These are phyloP conservation scores for Solanum pennellii DNA, from an alignment of 257 asterid species.

Conservation along the genomic window DNA sequence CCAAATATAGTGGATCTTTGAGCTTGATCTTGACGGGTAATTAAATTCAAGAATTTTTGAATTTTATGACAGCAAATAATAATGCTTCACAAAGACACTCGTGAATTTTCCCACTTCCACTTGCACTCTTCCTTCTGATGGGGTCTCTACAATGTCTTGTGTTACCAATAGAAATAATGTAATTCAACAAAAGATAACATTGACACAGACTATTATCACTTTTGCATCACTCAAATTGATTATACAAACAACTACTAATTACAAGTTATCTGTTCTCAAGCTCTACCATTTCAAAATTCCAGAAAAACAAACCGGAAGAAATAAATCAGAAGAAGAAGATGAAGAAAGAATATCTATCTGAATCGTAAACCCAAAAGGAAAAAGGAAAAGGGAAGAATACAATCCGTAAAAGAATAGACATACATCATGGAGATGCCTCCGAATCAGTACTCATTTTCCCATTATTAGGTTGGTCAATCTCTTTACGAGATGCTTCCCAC, in stretches of 20 bases:
- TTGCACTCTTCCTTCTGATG: neutral
- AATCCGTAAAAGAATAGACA: neutral
- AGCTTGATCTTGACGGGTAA: too few relatives aligned
- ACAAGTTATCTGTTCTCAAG: neutral
- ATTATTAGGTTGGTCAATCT: conserved; percentile 35
- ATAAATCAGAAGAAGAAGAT: neutral
- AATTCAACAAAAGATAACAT: neutral
- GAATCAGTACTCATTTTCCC: conserved; percentile 1
- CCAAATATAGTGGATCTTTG: too few relatives aligned
- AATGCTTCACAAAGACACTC: neutral
- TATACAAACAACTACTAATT: neutral
- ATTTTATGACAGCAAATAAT: neutral
- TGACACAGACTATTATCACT: neutral
- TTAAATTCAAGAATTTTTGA: neutral
- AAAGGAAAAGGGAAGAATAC: neutral
- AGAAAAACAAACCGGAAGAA: neutral
- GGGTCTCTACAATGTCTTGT: neutral
- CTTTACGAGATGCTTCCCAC: conserved; percentile 94
- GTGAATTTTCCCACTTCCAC: neutral
- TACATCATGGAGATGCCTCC: neutral
- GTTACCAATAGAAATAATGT: neutral
- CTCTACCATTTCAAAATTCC: neutral
- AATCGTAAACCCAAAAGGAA: neutral
- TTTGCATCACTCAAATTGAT: neutral
- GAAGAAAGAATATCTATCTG: neutral